Percentiles rank a stretch among this genome's conserved stretches.
Conservation (phyloP, 768 basidiomycete species). For the Serendipita sp. region DNA sequence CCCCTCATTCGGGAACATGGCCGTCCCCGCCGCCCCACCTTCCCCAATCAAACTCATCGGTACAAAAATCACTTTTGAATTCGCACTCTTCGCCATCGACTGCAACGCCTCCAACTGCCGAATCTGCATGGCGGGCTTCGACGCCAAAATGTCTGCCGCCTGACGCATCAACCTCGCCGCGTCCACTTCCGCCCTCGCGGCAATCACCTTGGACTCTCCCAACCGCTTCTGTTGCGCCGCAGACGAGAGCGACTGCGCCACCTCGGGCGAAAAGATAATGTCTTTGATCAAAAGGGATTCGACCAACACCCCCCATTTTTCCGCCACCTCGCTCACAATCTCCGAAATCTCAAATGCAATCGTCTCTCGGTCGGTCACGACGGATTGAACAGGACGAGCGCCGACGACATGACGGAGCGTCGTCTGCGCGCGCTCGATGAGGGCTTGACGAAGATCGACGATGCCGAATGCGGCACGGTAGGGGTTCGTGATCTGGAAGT, state of each 20-base stretch:
- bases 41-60: slow-evolving; percentile 37
- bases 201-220: slow-evolving; percentile 93
- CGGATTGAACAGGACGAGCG: slow-evolving; percentile 83
- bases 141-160: slow-evolving; percentile 87
- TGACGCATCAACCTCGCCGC: slow-evolving; percentile 91
- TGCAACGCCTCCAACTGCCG: slow-evolving; percentile 92
- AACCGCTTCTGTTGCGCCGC: slow-evolving; percentile 96
- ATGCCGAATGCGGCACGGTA: slow-evolving; percentile 94
- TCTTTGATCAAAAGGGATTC: slow-evolving; percentile 94
- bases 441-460: slow-evolving; percentile 70
- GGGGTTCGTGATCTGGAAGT: slow-evolving; percentile 79
- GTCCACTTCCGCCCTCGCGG: slow-evolving; percentile 91
- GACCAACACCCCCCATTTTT: slow-evolving; percentile 94
- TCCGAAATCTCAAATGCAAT: slow-evolving; percentile 95
- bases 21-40: slow-evolving; percentile 8
- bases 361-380: slow-evolving; percentile 93
- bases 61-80: slow-evolving; percentile 86
- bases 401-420: slow-evolving; percentile 97
- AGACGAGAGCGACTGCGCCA: slow-evolving; percentile 80
- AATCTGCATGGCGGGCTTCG: slow-evolving; percentile 96
- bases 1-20: neutral
- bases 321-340: slow-evolving; percentile 81
- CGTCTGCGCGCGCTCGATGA: slow-evolving; percentile 77
- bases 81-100: slow-evolving; percentile 82
- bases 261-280: slow-evolving; percentile 82